Evolutionary conservation across 805 yeast species (phyloP), one percentile per base, ranked within the genome.

Genomic region (Metschnikowia picachoensis): DNA sequence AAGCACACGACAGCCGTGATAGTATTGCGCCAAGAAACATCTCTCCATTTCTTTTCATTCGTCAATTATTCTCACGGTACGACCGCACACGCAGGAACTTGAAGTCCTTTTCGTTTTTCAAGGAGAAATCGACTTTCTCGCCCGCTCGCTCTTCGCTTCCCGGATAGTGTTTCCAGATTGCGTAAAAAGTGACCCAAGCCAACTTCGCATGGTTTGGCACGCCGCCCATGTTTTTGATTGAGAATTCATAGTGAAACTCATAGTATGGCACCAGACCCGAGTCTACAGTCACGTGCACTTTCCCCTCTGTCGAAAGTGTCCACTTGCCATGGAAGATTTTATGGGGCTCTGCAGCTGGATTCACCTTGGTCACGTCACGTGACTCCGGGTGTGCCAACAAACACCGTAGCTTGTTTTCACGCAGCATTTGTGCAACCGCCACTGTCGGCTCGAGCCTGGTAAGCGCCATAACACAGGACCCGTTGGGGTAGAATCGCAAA

Each of bases 61-160:
- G 12, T 15, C 35, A 52, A 27, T 54, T 52, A 13, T 45, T 43
- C 31, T 48, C 47, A 1, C 48, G 51, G 52, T 68, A 74, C 35
- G 73, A 65, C 50, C 67, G 71, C 1, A 85, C 92, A 39, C 86
- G 68, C 49, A 86, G 82, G 59, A 89, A 91, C 55, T 76, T 79
- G 65, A 87, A 91, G 11, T 90, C 82, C 55, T 83, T 85, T 60
- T 91, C 97, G 53, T 87, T 86, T 32, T 70, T 73, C 48, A 85
- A 63, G 4, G 80, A 72, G 56, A 88, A 79, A 34, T 68, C 70
- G 12, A 62, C 56, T n/a, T 55, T 50, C 42, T 79, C 79, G 10
- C 76, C 73, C 39, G 75, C 80, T 11, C 80, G 76, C 27, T 82
- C 73, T 32, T 68, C 80, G 39, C 65, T 65, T 6, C 57, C 61